phyloP scores from a whole-genome alignment of 1,139 yeast genomes.

The Blastobotrys malaysiensis region DNA sequence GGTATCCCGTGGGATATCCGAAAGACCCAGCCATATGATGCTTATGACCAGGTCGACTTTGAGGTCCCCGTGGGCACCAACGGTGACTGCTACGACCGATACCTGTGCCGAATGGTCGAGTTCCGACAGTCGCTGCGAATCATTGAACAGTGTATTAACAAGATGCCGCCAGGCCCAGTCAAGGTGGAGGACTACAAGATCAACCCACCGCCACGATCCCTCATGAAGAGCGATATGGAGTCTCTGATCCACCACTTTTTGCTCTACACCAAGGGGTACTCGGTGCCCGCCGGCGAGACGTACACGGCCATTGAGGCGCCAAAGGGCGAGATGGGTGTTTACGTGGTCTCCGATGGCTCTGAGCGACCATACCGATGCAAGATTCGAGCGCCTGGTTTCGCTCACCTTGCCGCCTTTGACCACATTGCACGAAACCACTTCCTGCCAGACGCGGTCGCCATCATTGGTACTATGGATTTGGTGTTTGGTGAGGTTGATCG shows the following conservation, averaged over 20 bases:
- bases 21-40: constrained; percentile 86
- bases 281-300: constrained; percentile 88
- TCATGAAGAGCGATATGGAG: constrained; percentile 93
- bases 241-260: constrained; percentile 85
- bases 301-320: constrained; percentile 93
- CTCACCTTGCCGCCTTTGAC: constrained; percentile 84
- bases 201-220: constrained; percentile 72
- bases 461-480: constrained; percentile 92
- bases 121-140: constrained; percentile 87
- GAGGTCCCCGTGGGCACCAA: constrained; percentile 81
- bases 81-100: constrained; percentile 91
- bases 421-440: constrained; percentile 81
- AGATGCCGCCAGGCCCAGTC: constrained; percentile 90
- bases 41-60: constrained; percentile 79
- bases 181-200: constrained; percentile 88
- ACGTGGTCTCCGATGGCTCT: constrained; percentile 80
- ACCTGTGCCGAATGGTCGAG: constrained; percentile 83
- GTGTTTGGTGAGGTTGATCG: constrained; percentile 95
- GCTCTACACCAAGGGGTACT: constrained; percentile 81
- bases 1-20: constrained; percentile 86
- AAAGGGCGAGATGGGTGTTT: constrained; percentile 93
- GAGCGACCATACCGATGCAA: constrained; percentile 92
- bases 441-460: constrained; percentile 89
- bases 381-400: constrained; percentile 91
- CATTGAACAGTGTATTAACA: constrained; percentile 83